phyloP scores from a whole-genome alignment of 2,329 filamentous ascomycete species.

The Talaromyces marneffei region DNA sequence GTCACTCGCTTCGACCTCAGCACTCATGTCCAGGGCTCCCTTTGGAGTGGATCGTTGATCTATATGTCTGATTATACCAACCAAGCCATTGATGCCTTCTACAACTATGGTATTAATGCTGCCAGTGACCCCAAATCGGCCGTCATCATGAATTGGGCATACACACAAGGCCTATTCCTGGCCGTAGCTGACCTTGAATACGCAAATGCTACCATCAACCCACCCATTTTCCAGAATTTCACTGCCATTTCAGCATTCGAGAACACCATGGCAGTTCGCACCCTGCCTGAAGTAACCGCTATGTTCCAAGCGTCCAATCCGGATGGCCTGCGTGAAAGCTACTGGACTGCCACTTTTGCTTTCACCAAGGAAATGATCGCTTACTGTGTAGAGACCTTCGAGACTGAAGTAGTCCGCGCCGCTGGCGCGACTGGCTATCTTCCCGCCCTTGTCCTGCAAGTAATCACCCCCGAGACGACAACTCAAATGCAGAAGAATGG shows the following conservation, averaged over 20 bases:
- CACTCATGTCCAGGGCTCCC: slow-evolving; percentile 31
- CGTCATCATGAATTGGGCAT: slow-evolving; percentile 30
- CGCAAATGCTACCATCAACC: slow-evolving; percentile 30
- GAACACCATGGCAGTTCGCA: slow-evolving; percentile 27
- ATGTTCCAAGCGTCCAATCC: slow-evolving; percentile 32
- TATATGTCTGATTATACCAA: slow-evolving; percentile 27
- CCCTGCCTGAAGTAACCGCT: slow-evolving; percentile 28
- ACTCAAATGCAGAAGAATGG: slow-evolving; percentile 27
- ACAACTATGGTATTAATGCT: slow-evolving; percentile 27
- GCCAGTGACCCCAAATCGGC: slow-evolving; percentile 31
- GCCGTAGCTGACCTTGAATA: slow-evolving; percentile 34
- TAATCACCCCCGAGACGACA: slow-evolving; percentile 28
- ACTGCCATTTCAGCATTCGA: slow-evolving; percentile 26
- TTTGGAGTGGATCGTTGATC: slow-evolving; percentile 36
- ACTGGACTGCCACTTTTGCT: slow-evolving; percentile 29
- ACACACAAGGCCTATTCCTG: slow-evolving; percentile 22
- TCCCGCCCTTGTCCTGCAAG: slow-evolving; percentile 28
- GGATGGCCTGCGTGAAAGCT: slow-evolving; percentile 28
- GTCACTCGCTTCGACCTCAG: slow-evolving; percentile 38
- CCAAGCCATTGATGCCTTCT: slow-evolving; percentile 28
- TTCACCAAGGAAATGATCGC: slow-evolving; percentile 26
- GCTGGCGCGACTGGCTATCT: slow-evolving; percentile 19
- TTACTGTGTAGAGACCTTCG: slow-evolving; percentile 22
- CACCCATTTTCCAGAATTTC: slow-evolving; percentile 36
- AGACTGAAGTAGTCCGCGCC: slow-evolving; percentile 19